Conservation (phyloP, 352 stramenopile genomes). For the Globisporangium megalacanthum region DNA sequence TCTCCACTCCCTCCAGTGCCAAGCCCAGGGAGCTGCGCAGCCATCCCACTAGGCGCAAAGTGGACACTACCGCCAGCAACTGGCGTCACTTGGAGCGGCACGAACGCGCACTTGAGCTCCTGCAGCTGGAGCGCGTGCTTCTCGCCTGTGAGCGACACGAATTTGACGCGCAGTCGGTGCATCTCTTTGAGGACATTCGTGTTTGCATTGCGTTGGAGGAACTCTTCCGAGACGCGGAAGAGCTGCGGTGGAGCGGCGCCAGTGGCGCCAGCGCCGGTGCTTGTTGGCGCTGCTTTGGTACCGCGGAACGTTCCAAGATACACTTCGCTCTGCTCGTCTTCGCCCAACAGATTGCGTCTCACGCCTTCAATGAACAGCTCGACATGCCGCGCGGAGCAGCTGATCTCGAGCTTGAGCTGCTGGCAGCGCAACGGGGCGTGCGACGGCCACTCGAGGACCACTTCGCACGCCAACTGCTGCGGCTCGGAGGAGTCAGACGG, state of each 20-base stretch:
- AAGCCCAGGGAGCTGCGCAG: constrained; percentile 7
- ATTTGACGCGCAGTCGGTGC: constrained; percentile 52
- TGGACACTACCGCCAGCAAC: not conserved
- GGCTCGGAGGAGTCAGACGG: constrained; percentile 1
- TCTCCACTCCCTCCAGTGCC: not conserved
- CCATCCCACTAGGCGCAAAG: not conserved
- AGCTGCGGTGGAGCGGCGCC: constrained; percentile 6
- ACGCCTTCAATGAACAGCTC: constrained; percentile 56
- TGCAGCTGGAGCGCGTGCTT: constrained; percentile 41
- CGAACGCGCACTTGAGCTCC: constrained; percentile 35
- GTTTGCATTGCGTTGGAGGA: constrained; percentile 35
- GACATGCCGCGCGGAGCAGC: constrained; percentile 63
- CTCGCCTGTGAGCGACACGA: constrained; percentile 60
- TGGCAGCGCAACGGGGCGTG: constrained; percentile 31
- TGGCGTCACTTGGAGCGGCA: constrained; percentile 15
- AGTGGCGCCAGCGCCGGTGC: not conserved
- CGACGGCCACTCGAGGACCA: constrained; percentile 30
- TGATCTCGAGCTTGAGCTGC: constrained; percentile 41
- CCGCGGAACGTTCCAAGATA: constrained; percentile 74
- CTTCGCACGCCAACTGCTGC: constrained; percentile 26
- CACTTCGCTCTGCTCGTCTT: constrained; percentile 54
- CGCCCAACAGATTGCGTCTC: constrained; percentile 46
- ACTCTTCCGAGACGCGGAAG: constrained; percentile 44
- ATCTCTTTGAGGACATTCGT: constrained; percentile 54
- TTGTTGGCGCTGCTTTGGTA: not conserved